These are phyloP conservation scores for Scheffersomyces ergatensis DNA, from an alignment of 805 yeast genomes.

Conservation along the genomic window DNA sequence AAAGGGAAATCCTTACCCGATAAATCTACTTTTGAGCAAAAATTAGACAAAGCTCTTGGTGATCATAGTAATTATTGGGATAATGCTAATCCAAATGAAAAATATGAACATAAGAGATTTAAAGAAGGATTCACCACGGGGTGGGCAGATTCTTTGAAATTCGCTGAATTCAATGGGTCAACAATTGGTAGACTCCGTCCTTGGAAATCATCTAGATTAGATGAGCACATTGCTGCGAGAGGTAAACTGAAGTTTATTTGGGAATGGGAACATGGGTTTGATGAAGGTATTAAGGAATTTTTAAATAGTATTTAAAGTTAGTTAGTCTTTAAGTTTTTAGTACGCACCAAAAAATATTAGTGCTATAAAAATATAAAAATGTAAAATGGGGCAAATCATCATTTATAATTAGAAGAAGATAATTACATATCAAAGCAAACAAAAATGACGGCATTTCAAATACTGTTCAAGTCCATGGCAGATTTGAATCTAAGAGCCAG, in stretches of 20 bases:
- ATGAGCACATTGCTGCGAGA: conserved; percentile 55
- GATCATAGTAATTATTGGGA: conserved; percentile 71
- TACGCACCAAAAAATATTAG: too few relatives aligned
- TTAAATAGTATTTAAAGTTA: conserved; percentile 1
- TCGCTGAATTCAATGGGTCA: conserved; percentile 68
- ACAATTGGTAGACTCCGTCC: conserved; percentile 70
- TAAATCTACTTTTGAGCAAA: conserved; percentile 38
- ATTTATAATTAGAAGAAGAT: too few relatives aligned
- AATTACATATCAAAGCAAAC: background rate
- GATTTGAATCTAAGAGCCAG: conserved; percentile 5
- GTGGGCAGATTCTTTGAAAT: conserved; percentile 69
- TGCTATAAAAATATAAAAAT: too few relatives aligned
- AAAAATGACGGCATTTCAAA: background rate
- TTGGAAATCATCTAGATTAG: conserved; percentile 62
- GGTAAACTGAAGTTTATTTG: conserved; percentile 63
- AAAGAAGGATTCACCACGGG: conserved; percentile 76
- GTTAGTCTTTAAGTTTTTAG: too few relatives aligned
- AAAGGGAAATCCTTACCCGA: conserved; percentile 33
- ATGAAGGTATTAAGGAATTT: conserved; percentile 54
- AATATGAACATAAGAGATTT: conserved; percentile 78
- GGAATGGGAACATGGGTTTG: conserved; percentile 91
- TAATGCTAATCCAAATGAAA: conserved; percentile 49
- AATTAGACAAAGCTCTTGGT: conserved; percentile 30
- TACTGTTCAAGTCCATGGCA: conserved; percentile 1
- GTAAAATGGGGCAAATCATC: too few relatives aligned